Conservation (phyloP, 805 yeast species). For the Metschnikowia continentalis region DNA sequence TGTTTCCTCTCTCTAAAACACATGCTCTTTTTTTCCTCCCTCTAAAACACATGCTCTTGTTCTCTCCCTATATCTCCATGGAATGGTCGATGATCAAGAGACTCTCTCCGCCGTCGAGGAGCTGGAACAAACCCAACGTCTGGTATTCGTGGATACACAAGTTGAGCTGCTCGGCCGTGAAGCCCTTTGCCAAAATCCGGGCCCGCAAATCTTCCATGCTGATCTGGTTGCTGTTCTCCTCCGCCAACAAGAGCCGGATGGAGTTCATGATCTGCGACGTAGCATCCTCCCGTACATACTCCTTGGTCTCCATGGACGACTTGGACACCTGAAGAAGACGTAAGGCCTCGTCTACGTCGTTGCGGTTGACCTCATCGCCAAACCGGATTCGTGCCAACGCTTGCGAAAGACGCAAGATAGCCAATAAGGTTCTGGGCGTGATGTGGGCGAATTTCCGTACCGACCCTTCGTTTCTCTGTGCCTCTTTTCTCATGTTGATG, state of each 20-base stretch:
- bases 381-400: conserved; percentile 90
- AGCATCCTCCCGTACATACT: conserved; percentile 53
- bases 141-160: conserved; percentile 75
- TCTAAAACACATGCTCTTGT: too few species aligned
- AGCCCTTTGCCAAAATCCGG: conserved; percentile 74
- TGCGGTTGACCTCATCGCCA: conserved; percentile 60
- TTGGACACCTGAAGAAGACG: conserved; percentile 85
- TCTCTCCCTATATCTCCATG: conserved; percentile 18
- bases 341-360: conserved; percentile 94
- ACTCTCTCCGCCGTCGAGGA: conserved; percentile 63
- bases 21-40: too few species aligned
- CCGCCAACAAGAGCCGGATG: conserved; percentile 46
- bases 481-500: conserved; percentile 88
- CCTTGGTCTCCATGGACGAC: conserved; percentile 63
- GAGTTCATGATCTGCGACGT: conserved; percentile 51
- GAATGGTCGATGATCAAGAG: conserved; percentile 47
- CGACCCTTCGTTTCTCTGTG: conserved; percentile 73
- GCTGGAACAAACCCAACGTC: conserved; percentile 70
- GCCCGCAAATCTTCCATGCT: conserved; percentile 50
- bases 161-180: conserved; percentile 70
- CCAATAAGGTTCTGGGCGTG: conserved; percentile 92
- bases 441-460: conserved; percentile 81
- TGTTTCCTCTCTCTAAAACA: too few species aligned
- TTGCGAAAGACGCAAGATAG: conserved; percentile 87
- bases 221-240: conserved; percentile 23